Conservation (phyloP, 345 rosid species). For the thale cress (Arabidopsis thaliana) region DNA sequence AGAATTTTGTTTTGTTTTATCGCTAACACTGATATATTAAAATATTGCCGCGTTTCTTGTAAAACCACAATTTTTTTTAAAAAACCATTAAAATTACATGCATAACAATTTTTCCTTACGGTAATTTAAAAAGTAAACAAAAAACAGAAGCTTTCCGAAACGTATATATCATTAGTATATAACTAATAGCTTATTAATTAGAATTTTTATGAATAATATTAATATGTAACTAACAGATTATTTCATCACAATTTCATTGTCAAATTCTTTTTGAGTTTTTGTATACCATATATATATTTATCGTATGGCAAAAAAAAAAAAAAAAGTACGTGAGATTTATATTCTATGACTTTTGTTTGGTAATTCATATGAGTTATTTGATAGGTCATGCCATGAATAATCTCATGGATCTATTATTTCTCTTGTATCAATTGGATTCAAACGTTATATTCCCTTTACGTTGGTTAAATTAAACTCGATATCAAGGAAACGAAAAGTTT, state of each 20-base stretch:
- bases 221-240: not conserved
- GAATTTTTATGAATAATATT: not conserved
- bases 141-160: no score
- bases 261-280: not conserved
- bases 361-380: not conserved
- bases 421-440: not conserved
- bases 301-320: not conserved
- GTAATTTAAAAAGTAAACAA: no score
- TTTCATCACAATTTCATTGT: not conserved
- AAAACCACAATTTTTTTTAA: not conserved
- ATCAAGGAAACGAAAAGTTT: not conserved
- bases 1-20: not conserved
- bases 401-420: not conserved
- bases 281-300: not conserved
- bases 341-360: not conserved
- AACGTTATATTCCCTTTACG: not conserved
- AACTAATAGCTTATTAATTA: not conserved
- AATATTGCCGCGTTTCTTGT: not conserved
- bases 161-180: no score
- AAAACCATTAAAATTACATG: no score
- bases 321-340: not conserved
- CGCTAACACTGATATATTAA: not conserved
- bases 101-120: no score
- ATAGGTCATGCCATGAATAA: not conserved
- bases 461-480: not conserved